phyloP scores from a whole-genome alignment of 257 asterid species.

The Gentiana dahurica region DNA sequence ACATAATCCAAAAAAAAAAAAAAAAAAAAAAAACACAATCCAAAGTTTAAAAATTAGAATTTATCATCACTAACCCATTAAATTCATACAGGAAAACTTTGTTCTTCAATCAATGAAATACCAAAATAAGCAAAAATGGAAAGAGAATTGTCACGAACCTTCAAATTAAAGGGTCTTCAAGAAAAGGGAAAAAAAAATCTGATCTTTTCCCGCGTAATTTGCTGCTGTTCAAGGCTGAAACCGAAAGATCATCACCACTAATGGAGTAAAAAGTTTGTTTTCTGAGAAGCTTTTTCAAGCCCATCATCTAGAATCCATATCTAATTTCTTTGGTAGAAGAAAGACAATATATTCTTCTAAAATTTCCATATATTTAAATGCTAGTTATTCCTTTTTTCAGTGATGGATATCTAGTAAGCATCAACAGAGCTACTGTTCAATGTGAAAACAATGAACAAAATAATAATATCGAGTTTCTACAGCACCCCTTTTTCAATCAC shows the following conservation, averaged over 20 bases:
- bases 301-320: conserved; percentile 15
- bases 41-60: background rate
- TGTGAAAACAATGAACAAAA: too few relatives aligned
- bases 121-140: background rate
- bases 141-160: conserved; percentile 15
- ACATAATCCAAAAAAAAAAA: background rate
- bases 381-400: too few relatives aligned
- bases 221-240: conserved; percentile 16
- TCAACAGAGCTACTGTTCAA: too few relatives aligned
- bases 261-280: background rate
- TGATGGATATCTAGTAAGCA: too few relatives aligned
- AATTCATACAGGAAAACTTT: background rate
- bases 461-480: too few relatives aligned
- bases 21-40: background rate
- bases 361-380: too few relatives aligned
- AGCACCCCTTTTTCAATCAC: too few relatives aligned
- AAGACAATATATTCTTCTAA: too few relatives aligned
- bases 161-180: conserved; percentile 12
- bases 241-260: conserved; percentile 12
- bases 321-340: conserved; percentile 18
- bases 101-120: background rate
- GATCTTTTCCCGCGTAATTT: conserved; percentile 17
- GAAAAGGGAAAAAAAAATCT: conserved; percentile 13
- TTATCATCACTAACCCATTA: background rate
- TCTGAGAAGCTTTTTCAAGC: conserved; percentile 6